These are phyloP conservation scores for Elaeis guineensis DNA, from an alignment of 176 grass and related monocot genomes.

Conservation along the genomic window DNA sequence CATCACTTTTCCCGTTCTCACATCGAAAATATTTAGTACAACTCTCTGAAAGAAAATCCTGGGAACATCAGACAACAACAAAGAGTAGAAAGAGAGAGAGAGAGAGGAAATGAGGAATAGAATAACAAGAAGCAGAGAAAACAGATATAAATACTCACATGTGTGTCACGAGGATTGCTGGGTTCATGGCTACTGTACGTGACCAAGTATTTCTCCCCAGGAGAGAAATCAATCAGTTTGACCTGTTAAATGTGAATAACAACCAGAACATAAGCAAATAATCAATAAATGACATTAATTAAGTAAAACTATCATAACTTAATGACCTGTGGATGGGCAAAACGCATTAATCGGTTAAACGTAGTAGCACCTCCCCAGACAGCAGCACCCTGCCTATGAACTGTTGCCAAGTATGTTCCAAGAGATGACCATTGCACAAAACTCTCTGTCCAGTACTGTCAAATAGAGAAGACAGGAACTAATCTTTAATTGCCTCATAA, in stretches of 20 bases:
- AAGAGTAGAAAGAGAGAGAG: too few species aligned
- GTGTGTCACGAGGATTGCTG: constrained; percentile 84
- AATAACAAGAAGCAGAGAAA: constrained; percentile 3
- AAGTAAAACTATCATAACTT: not conserved
- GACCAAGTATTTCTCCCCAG: constrained; percentile 70
- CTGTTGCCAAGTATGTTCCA: constrained; percentile 85
- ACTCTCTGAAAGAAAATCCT: constrained; percentile 42
- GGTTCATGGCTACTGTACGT: constrained; percentile 94
- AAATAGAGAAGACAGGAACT: not conserved
- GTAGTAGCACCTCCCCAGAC: constrained; percentile 78
- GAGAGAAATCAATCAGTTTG: constrained; percentile 92
- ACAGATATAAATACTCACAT: constrained; percentile 36
- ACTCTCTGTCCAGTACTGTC: constrained; percentile 89
- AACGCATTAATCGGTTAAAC: constrained; percentile 76
- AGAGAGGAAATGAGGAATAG: too few species aligned
- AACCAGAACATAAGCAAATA: constrained; percentile 15
- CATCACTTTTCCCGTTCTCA: constrained; percentile 88
- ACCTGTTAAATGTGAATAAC: constrained; percentile 46
- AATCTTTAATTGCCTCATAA: too few species aligned
- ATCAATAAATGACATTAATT: not conserved
- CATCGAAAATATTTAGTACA: constrained; percentile 79
- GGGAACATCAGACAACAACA: constrained; percentile 15
- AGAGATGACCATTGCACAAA: constrained; percentile 91
- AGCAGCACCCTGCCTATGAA: constrained; percentile 84
- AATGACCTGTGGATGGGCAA: constrained; percentile 64